Conservation (phyloP, 2,329 filamentous ascomycete species). For the Beauveria bassiana region DNA sequence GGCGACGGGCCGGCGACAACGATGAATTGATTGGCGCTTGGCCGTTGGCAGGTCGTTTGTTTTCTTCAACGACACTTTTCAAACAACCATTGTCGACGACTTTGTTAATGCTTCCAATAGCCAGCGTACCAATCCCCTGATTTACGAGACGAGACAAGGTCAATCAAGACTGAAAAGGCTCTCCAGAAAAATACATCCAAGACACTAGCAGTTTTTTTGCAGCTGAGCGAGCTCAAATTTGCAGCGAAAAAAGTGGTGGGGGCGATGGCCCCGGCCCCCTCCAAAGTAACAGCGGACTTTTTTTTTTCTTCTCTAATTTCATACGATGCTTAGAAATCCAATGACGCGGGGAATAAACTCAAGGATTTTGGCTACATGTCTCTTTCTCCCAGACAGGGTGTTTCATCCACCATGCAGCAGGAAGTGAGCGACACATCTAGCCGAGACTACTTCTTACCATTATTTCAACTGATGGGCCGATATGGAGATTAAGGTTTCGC, state of each 20-base stretch:
- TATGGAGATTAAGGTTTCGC: not conserved
- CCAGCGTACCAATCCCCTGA: not conserved
- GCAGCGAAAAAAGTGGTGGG: not conserved
- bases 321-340: conserved; percentile 13
- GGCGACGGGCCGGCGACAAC: conserved; percentile 6
- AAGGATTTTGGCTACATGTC: not conserved
- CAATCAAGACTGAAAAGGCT: not conserved
- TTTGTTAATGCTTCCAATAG: not conserved
- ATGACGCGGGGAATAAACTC: not conserved
- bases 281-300: not conserved
- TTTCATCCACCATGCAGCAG: not conserved
- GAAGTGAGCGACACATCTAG: not conserved
- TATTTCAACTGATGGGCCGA: not conserved
- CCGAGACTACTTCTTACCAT: not conserved
- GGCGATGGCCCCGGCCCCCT: not conserved
- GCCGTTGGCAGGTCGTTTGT: not conserved
- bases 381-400: not conserved
- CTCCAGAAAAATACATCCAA: not conserved
- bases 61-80: not conserved
- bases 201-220: not conserved
- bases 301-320: not conserved
- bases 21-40: not conserved
- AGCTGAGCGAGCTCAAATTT: not conserved
- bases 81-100: not conserved
- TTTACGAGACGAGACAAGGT: not conserved